These are phyloP conservation scores for Durotheca rogersii DNA, from an alignment of 495 filamentous ascomycete species.

Conservation along the genomic window DNA sequence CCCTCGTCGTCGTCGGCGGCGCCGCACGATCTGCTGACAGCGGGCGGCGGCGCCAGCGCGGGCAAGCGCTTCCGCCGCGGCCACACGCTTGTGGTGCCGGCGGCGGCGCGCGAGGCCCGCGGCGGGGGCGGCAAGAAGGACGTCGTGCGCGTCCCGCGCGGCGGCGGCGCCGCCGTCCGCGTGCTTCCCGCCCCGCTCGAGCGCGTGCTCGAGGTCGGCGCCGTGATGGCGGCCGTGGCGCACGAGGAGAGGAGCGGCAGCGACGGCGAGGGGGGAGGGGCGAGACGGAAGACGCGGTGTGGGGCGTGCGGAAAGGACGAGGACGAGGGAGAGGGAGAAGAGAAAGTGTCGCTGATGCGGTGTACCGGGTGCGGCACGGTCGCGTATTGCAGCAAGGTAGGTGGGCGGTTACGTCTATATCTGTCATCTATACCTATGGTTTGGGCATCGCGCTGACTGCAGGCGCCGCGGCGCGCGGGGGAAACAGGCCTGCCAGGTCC, in stretches of 20 bases:
- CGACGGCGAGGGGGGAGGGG: constrained; percentile 6
- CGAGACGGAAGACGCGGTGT: constrained; percentile 13
- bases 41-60: no score
- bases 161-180: constrained; percentile 25
- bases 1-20: no score
- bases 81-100: constrained; percentile 36
- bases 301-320: constrained; percentile 32
- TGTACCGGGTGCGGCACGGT: constrained; percentile 46
- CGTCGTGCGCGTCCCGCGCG: constrained; percentile 34
- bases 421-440: not conserved
- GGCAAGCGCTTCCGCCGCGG: constrained; percentile 34
- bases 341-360: constrained; percentile 28
- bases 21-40: not conserved
- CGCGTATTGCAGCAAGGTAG: constrained; percentile 47
- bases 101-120: constrained; percentile 34
- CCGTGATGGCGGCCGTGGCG: constrained; percentile 19
- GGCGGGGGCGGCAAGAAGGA: constrained; percentile 38
- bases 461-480: not conserved
- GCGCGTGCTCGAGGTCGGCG: constrained; percentile 35
- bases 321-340: constrained; percentile 4
- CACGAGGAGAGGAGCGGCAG: constrained; percentile 7
- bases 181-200: constrained; percentile 35
- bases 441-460: not conserved
- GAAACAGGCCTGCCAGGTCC: constrained; percentile 47
- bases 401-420: not conserved